phyloP scores from a whole-genome alignment of 2,329 filamentous ascomycete genomes.

The Huntiella omanensis region DNA sequence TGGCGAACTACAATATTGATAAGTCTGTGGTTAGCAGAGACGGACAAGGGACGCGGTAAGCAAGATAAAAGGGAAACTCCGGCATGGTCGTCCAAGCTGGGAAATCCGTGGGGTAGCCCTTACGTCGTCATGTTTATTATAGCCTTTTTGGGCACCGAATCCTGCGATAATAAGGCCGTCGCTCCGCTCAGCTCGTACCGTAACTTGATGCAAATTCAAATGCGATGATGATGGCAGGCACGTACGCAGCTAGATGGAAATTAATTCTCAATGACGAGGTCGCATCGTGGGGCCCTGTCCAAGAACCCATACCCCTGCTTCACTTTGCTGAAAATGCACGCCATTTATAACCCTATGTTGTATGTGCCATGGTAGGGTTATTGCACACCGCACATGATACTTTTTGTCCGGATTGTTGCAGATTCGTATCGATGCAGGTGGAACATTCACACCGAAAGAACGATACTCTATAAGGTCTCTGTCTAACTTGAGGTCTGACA shows the following conservation, averaged over 20 bases:
- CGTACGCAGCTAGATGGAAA: background rate
- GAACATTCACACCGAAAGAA: too few relatives aligned
- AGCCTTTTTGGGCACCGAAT: background rate
- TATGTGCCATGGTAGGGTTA: too few relatives aligned
- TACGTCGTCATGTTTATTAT: background rate
- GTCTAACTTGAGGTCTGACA: too few relatives aligned
- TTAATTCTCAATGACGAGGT: background rate
- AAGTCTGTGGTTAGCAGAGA: background rate
- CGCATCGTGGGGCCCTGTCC: background rate
- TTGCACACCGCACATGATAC: too few relatives aligned
- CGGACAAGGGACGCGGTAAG: background rate
- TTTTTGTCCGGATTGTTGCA: too few relatives aligned
- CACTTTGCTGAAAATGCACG: too few relatives aligned
- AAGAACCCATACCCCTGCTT: too few relatives aligned
- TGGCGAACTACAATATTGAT: constrained; percentile 11
- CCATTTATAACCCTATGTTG: too few relatives aligned
- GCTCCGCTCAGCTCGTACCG: background rate
- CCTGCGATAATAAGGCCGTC: background rate
- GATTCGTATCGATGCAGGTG: too few relatives aligned
- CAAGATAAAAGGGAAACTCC: background rate
- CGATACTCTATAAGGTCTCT: too few relatives aligned
- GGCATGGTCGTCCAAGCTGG: background rate
- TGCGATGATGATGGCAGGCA: background rate
- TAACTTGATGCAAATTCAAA: background rate
- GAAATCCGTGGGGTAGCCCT: background rate